Evolutionary conservation across 345 rosid species (phyloP).

Genomic region (Durio zibethinus): DNA sequence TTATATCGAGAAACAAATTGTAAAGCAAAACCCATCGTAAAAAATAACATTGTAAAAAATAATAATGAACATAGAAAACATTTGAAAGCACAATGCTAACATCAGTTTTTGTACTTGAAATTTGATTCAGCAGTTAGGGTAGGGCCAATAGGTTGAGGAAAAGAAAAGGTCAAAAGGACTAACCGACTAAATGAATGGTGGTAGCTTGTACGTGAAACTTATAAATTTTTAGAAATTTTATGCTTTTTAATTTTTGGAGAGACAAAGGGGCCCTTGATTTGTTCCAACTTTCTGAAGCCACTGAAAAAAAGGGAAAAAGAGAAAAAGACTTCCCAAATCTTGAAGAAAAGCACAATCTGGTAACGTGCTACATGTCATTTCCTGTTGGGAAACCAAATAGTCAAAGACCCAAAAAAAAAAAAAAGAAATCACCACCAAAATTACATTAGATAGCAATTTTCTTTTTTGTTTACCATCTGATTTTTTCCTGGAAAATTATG

Average conservation of each 20-base stretch:
- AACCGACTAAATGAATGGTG: slow-evolving; percentile 11
- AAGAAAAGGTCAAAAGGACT: slow-evolving; percentile 13
- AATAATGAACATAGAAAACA: not conserved
- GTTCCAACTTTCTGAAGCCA: slow-evolving; percentile 19
- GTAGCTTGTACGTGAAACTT: not conserved
- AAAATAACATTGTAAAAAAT: not conserved
- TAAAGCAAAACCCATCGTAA: too few species aligned
- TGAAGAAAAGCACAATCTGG: not conserved
- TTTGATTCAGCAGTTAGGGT: not conserved
- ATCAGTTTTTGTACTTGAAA: not conserved
- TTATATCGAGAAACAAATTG: too few species aligned
- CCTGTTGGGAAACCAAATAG: not conserved
- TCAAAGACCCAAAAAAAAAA: not conserved
- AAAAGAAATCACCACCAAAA: not conserved
- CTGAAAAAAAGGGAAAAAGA: not conserved
- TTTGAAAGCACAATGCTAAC: not conserved
- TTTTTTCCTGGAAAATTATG: not conserved
- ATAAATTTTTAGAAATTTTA: not conserved
- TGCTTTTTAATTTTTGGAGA: not conserved
- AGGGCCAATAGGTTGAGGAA: not conserved
- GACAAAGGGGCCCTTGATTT: slow-evolving; percentile 17
- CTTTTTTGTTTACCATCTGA: not conserved
- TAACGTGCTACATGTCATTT: slow-evolving; percentile 4
- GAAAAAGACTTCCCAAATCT: not conserved
- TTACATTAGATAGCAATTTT: not conserved